Evolutionary conservation across 768 basidiomycete genomes (phyloP), one percentile per base, ranked within the genome.

Genomic region (Tricholoma hemisulphureum): DNA sequence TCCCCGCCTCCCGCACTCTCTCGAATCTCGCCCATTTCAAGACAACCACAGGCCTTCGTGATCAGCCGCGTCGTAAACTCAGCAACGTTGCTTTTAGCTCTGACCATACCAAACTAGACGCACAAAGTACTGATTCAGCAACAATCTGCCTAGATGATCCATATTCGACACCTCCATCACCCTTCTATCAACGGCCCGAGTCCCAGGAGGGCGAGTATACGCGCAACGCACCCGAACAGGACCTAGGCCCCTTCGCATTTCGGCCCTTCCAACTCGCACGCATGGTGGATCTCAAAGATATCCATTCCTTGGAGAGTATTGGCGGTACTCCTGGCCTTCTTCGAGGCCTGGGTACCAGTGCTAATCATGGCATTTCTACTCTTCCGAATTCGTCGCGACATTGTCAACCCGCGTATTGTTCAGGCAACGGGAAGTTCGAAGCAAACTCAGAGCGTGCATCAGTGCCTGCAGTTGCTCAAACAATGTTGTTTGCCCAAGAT

Each of bases 281-380:
- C 58, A 82, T 97, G 53, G 84, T 98, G 32, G 95, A 98, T 68
- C 94, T 95, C 7, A 98, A 97, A 74, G 87, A 78, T 61, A 61
- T 95, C 10, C 80, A 87, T 3, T 68, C 78, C 11, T 80, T 99
- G 29, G 76, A 76, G 16, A 71, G 71, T 11, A 77, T 96, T 32
- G 95, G 94, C 18, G 97, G 97, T 37, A 75, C 81, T 7, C 63
- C 77, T 0, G 84, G 80, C 7, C 67, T 98, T 11, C 72, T 96
- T 11, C 72, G 75, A 1, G 89, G 92, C 5, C 82, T 98, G 6
- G 92, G 92, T 11, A 88, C 91, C 0, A 73, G 89, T 61, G 64
- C 70, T 2, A 74, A 79, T 3, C 73, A 61, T 23, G 89, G 90
- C 14, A 69, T 83, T 2, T 68, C 73, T 65, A 0, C 37, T 54